Evolutionary conservation across 805 yeast genomes (phyloP).

Genomic region (Monosporozyma yasuniensis): DNA sequence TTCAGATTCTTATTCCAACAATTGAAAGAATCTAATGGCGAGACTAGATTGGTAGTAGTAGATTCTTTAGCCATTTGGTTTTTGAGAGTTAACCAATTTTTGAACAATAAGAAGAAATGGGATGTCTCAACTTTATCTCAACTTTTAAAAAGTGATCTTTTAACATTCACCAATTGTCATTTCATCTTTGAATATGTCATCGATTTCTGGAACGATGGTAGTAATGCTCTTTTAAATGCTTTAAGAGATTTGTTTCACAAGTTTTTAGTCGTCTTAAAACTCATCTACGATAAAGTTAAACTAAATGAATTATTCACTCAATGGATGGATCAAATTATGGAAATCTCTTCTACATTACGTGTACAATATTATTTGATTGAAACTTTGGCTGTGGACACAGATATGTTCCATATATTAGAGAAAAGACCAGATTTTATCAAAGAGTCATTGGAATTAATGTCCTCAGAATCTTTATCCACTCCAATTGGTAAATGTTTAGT

Average conservation of each 20-base stretch:
- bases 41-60: conserved; percentile 33
- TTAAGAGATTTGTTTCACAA: conserved; percentile 52
- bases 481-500: conserved; percentile 52
- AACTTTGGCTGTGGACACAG: conserved; percentile 40
- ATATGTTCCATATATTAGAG: conserved; percentile 35
- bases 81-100: conserved; percentile 42
- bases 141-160: neutral
- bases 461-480: conserved; percentile 54
- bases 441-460: conserved; percentile 41
- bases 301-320: conserved; percentile 23
- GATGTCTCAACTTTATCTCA: neutral
- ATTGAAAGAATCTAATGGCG: conserved; percentile 6
- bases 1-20: conserved; percentile 6
- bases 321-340: conserved; percentile 42
- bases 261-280: conserved; percentile 35
- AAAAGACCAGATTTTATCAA: conserved; percentile 39
- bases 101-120: conserved; percentile 11
- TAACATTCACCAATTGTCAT: conserved; percentile 21
- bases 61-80: conserved; percentile 64
- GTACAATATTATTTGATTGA: conserved; percentile 57
- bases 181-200: conserved; percentile 44
- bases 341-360: conserved; percentile 43
- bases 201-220: conserved; percentile 64
- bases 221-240: conserved; percentile 63
- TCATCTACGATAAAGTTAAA: conserved; percentile 13